Base-by-base conservation (phyloP, 2,329 filamentous ascomycete genomes). In the Aspergillus puulaauensis region DNA sequence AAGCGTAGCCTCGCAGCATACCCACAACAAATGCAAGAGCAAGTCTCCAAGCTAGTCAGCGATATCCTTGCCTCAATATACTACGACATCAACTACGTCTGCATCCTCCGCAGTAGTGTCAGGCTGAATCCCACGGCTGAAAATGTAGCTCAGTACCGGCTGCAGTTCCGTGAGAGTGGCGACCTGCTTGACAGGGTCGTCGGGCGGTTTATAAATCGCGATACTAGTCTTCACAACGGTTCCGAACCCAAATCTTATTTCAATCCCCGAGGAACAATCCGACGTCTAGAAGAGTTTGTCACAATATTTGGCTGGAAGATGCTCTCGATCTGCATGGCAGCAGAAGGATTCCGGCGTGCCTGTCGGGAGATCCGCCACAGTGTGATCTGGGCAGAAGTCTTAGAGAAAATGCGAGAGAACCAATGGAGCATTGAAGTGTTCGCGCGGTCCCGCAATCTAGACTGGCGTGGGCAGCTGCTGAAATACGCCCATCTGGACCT, bases 261-360 rank as follows among this genome's bases (percentile, higher is more conserved):
- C 7, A 51, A 54, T 14, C 56, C 56, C 4, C 40, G 43, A 24
- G 35, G 24, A 9, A 31, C 35, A 15, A 27, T 53, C 17, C 27
- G 24, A 8, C 45, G 57, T 3, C 46, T 61, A 11, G 17, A n/a
- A 19, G 15, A 21, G 31, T 61, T 66, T 31, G 51, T 66, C 15
- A 21, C 54, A 3, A 33, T 43, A 6, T 45, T 64, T 15, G 66
- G 65, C 7, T 72, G 69, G 69, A 63, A 60, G 43, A 58, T 70
- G 12, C 59, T 69, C 24, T 55, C 65, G 14, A 70, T 72, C 39
- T 70, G 65, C 33, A 55, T 65, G 3, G 58, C 66, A n/a, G 56
- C 69, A 3, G 64, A 68, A 52, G 59, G 64, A 6, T 73, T 72
- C 54, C 63, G 64, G 24, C 49, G 58, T 4, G 49, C 60, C 1